phyloP scores from a whole-genome alignment of 129 eudicot species.

The Solidago caesia region DNA sequence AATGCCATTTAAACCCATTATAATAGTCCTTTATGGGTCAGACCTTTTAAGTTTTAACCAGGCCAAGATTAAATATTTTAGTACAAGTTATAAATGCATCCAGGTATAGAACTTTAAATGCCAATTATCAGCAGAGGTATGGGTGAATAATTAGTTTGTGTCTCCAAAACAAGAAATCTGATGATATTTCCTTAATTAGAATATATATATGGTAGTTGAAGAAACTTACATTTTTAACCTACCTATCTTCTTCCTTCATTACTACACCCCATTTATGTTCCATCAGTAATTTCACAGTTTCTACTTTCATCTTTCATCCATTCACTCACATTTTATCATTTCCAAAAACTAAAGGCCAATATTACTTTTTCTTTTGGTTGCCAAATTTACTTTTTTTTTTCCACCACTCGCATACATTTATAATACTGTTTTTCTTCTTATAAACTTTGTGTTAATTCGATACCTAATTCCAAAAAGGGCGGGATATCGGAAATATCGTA shows the following conservation, averaged over 20 bases:
- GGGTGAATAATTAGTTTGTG: constrained; percentile 12
- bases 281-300: constrained; percentile 11
- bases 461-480: no score
- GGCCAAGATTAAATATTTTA: not conserved
- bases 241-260: constrained; percentile 16
- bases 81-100: constrained; percentile 1
- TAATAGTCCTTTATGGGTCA: no score
- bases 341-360: not conserved
- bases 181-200: constrained; percentile 10
- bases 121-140: not conserved
- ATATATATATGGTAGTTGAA: constrained; percentile 7
- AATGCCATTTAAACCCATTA: no score
- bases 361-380: not conserved
- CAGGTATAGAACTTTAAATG: not conserved
- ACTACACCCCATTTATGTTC: constrained; percentile 12
- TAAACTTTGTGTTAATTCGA: no score
- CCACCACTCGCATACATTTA: not conserved
- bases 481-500: no score
- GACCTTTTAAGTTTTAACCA: not conserved
- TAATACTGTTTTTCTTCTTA: no score
- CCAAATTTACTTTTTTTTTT: no score
- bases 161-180: constrained; percentile 14
- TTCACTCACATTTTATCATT: not conserved
- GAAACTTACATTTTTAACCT: constrained; percentile 18
- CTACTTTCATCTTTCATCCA: not conserved